Evolutionary conservation across 129 eudicot species (phyloP).

Genomic region (Flaveria linearis): DNA sequence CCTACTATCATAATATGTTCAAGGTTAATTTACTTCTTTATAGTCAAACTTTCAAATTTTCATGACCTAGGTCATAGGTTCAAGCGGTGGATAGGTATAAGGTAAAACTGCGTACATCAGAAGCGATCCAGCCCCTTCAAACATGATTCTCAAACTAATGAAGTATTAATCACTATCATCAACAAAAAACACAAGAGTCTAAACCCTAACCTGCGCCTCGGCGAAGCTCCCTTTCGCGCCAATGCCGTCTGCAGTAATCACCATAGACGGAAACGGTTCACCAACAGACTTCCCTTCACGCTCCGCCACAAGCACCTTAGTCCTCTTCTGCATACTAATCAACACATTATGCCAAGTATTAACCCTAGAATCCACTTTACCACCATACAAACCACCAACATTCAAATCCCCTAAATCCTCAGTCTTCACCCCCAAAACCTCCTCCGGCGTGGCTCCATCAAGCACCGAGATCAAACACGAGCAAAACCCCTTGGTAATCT

Average conservation of each 20-base stretch:
- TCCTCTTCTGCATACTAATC: conserved; percentile 90
- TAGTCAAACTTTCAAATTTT: too few species aligned
- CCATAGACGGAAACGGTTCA: conserved; percentile 80
- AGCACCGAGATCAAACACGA: conserved; percentile 68
- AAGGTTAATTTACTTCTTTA: too few species aligned
- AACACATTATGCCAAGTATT: conserved; percentile 97
- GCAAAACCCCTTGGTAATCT: conserved; percentile 74
- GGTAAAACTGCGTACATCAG: not conserved
- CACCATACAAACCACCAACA: conserved; percentile 51
- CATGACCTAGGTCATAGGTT: too few species aligned
- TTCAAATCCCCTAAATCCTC: conserved; percentile 71
- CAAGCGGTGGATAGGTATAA: too few species aligned
- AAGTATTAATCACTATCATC: too few species aligned
- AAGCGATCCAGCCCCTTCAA: too few species aligned
- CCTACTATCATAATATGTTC: too few species aligned
- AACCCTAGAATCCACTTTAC: conserved; percentile 51
- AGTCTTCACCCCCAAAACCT: conserved; percentile 64
- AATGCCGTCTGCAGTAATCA: conserved; percentile 62
- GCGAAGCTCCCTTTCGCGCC: conserved; percentile 89
- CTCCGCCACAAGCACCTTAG: conserved; percentile 72
- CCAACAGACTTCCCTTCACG: conserved; percentile 58
- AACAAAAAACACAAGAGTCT: not conserved
- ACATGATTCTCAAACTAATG: too few species aligned
- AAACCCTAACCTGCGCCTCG: conserved; percentile 75
- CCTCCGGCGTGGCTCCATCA: conserved; percentile 84